Evolutionary conservation across 768 basidiomycete genomes (phyloP).

Genomic region (Hypholoma sublateritium): DNA sequence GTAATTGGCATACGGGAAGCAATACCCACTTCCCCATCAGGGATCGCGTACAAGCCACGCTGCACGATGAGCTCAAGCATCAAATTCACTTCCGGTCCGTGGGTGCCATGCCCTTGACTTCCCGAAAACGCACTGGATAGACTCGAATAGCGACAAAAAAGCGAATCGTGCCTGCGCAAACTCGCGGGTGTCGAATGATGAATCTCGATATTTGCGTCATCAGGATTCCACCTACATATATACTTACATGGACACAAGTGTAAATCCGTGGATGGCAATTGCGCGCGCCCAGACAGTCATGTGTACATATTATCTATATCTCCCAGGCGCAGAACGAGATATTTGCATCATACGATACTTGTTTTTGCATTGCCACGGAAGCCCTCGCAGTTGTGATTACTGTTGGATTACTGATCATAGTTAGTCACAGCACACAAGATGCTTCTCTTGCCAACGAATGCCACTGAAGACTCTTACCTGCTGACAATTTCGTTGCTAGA

Average conservation of each 20-base stretch:
- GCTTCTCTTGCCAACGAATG: not conserved
- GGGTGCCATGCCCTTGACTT: not conserved
- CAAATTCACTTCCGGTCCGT: slow-evolving; percentile 3
- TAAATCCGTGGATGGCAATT: not conserved
- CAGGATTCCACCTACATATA: not conserved
- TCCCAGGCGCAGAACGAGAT: not conserved
- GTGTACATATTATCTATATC: not conserved
- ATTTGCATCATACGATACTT: not conserved
- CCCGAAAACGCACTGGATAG: no score
- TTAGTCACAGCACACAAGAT: not conserved
- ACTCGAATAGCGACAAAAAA: no score
- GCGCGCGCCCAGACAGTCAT: not conserved
- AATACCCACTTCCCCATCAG: slow-evolving; percentile 12
- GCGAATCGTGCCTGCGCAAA: not conserved
- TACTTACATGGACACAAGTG: slow-evolving; percentile 1
- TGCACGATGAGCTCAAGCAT: slow-evolving; percentile 3
- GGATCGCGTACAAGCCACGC: slow-evolving; percentile 9
- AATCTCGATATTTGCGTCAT: slow-evolving; percentile 1
- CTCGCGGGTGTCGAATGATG: not conserved
- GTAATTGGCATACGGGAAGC: slow-evolving; percentile 16
- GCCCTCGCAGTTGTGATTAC: not conserved
- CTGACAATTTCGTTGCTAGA: not conserved
- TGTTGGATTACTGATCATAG: not conserved
- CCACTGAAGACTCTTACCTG: not conserved
- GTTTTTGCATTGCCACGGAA: slow-evolving; percentile 8